Conservation (phyloP, 768 basidiomycete genomes). For the Panellus pusillus region DNA sequence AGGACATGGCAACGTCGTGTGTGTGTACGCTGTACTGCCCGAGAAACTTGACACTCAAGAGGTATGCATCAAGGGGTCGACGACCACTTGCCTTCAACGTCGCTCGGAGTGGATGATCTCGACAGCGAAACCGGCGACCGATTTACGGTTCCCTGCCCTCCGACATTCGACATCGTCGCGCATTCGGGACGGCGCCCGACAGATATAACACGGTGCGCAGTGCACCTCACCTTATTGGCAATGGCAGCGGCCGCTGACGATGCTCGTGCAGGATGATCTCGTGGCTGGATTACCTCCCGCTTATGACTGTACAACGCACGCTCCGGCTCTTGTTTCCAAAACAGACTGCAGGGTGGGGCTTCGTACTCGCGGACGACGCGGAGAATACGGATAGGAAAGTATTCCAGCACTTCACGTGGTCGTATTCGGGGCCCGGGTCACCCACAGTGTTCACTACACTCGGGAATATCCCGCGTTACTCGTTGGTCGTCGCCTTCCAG, state of each 20-base stretch:
- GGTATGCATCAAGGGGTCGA: constrained; percentile 1
- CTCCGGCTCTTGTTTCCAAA: constrained; percentile 6
- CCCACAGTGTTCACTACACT: constrained; percentile 3
- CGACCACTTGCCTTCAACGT: neutral
- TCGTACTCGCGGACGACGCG: neutral
- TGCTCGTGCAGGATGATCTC: neutral
- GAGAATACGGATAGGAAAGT: constrained; percentile 4
- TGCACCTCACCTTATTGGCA: neutral
- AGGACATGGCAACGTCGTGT: constrained; percentile 1
- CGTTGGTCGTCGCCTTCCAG: constrained; percentile 5
- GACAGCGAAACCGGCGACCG: constrained; percentile 4
- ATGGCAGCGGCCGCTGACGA: too few relatives aligned
- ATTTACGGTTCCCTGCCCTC: constrained; percentile 5
- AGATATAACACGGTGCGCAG: constrained; percentile 6
- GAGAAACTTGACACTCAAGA: neutral
- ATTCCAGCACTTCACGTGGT: constrained; percentile 6
- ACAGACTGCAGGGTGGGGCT: constrained; percentile 1
- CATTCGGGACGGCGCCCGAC: constrained; percentile 4
- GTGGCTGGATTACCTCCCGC: constrained; percentile 10
- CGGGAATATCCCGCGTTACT: neutral
- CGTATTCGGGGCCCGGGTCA: neutral
- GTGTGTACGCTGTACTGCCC: neutral
- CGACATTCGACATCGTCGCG: constrained; percentile 4
- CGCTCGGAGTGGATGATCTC: neutral
- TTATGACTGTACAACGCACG: constrained; percentile 10